These are phyloP conservation scores for Zymoseptoria crescenta DNA, from an alignment of 2,329 filamentous ascomycete species.

Conservation along the genomic window DNA sequence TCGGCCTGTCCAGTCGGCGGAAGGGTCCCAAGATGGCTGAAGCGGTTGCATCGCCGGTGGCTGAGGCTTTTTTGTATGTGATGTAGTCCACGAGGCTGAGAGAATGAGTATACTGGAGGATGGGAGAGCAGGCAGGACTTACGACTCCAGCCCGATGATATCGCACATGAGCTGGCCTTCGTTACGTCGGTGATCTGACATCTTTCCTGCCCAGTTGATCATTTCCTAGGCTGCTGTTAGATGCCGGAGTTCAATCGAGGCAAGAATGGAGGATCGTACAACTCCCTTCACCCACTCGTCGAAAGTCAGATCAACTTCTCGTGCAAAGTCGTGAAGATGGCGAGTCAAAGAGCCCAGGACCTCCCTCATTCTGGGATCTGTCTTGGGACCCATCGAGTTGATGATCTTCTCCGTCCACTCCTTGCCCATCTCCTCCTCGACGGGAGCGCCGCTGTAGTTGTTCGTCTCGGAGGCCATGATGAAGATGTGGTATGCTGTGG, in stretches of 20 bases:
- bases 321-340: constrained; percentile 53
- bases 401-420: constrained; percentile 29
- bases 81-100: constrained; percentile 61
- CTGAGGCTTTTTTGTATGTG: constrained; percentile 56
- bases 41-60: constrained; percentile 52
- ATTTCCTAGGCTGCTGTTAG: constrained; percentile 28
- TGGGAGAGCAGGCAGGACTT: neutral
- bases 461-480: neutral
- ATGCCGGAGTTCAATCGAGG: neutral
- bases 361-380: constrained; percentile 25
- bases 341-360: constrained; percentile 45
- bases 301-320: constrained; percentile 51
- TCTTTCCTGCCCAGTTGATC: constrained; percentile 55
- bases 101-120: neutral
- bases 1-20: constrained; percentile 66
- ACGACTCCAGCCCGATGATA: constrained; percentile 48
- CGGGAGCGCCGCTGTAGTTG: neutral
- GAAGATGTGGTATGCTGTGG: neutral
- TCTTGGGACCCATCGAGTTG: constrained; percentile 30
- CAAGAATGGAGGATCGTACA: neutral
- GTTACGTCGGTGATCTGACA: constrained; percentile 55
- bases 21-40: constrained; percentile 80
- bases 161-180: constrained; percentile 56
- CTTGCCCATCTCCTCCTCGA: constrained; percentile 7
- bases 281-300: constrained; percentile 53